Percentiles rank a stretch among this genome's conserved stretches.
Evolutionary conservation across 2,329 filamentous ascomycete genomes (phyloP).

Genomic region (Cylindrodendrum hubeiense): DNA sequence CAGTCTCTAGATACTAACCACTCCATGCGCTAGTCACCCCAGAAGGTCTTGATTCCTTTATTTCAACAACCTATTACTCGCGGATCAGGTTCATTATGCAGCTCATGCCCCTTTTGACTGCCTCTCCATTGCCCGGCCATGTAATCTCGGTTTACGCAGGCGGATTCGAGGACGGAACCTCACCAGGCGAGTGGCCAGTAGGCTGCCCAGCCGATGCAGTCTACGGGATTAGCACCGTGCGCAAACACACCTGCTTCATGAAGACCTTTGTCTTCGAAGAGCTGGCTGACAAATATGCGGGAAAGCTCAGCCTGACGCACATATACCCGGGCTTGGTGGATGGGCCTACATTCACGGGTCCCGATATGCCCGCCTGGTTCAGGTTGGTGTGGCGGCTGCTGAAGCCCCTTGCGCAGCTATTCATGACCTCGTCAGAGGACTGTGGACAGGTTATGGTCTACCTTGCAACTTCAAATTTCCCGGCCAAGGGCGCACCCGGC

Average conservation of each 20-base stretch:
- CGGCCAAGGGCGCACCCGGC: slow-evolving; percentile 3
- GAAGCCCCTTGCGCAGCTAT: slow-evolving; percentile 14
- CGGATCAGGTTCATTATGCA: slow-evolving; percentile 21
- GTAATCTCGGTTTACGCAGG: slow-evolving; percentile 27
- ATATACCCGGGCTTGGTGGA: slow-evolving; percentile 25
- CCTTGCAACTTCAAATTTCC: slow-evolving; percentile 20
- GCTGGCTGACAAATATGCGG: slow-evolving; percentile 11
- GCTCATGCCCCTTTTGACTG: slow-evolving; percentile 14
- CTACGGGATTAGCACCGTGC: slow-evolving; percentile 21
- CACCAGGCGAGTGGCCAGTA: slow-evolving; percentile 18
- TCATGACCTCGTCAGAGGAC: slow-evolving; percentile 14
- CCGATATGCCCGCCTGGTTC: slow-evolving; percentile 19
- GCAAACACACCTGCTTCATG: slow-evolving; percentile 22
- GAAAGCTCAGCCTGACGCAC: slow-evolving; percentile 18
- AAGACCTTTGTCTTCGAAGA: slow-evolving; percentile 26
- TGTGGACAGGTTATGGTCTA: slow-evolving; percentile 18
- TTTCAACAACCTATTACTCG: slow-evolving; percentile 20
- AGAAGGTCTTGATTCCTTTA: slow-evolving; percentile 17
- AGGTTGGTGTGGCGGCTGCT: slow-evolving; percentile 8
- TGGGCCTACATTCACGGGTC: slow-evolving; percentile 11
- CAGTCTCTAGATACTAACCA: neutral
- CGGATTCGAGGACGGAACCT: slow-evolving; percentile 19
- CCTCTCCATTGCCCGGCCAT: slow-evolving; percentile 17
- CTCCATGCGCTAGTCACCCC: neutral
- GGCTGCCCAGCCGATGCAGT: slow-evolving; percentile 7